phyloP scores from a whole-genome alignment of 2,329 filamentous ascomycete genomes.

The Lasiodiplodia gonubiensis region DNA sequence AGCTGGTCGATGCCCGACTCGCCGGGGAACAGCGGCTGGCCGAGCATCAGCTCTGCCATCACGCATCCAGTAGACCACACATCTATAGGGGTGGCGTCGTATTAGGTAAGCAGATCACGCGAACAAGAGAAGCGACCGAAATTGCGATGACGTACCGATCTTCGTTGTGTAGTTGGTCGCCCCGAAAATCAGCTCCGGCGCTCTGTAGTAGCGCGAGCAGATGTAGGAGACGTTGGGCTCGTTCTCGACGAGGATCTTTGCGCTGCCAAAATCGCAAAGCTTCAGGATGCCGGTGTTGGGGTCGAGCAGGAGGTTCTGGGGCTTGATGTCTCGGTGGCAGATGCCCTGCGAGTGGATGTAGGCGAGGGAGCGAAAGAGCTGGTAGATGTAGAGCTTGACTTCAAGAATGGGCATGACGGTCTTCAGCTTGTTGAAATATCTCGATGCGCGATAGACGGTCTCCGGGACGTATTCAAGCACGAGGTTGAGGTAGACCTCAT shows the following conservation, averaged over 20 bases:
- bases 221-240: constrained; percentile 99
- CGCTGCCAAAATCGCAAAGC: constrained; percentile 97
- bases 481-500: constrained; percentile 98
- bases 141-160: constrained; percentile 74
- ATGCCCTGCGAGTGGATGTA: constrained; percentile 99
- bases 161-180: constrained; percentile 99
- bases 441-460: constrained; percentile 95
- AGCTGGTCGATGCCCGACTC: constrained; percentile 98
- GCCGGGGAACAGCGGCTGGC: constrained; percentile 95
- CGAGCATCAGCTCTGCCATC: constrained; percentile 99
- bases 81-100: constrained; percentile 61
- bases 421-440: constrained; percentile 99
- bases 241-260: constrained; percentile 97
- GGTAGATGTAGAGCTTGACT: constrained; percentile 99
- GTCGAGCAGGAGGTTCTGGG: constrained; percentile 94
- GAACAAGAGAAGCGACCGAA: constrained; percentile 21
- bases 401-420: constrained; percentile 98
- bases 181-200: constrained; percentile 96
- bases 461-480: constrained; percentile 98
- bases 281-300: constrained; percentile 91
- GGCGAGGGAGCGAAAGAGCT: constrained; percentile 95
- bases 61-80: constrained; percentile 99
- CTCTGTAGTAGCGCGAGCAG: constrained; percentile 97
- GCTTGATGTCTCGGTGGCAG: constrained; percentile 99
- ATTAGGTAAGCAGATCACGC: constrained; percentile 34